These are phyloP conservation scores for Phytophthora tubulina DNA, from an alignment of 352 stramenopile species.

Conservation along the genomic window DNA sequence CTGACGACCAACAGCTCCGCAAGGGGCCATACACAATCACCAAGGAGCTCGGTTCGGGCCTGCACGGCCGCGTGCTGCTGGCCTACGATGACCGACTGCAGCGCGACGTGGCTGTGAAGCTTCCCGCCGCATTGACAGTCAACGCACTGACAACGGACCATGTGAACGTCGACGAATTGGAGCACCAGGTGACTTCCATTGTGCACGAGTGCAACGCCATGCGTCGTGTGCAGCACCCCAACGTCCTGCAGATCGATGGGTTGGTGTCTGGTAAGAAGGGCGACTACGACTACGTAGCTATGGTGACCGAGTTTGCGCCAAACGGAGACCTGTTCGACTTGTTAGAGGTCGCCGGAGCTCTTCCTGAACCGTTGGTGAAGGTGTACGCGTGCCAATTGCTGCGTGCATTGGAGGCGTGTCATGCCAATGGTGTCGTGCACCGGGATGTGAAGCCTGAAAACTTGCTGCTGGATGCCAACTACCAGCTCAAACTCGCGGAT, in stretches of 20 bases:
- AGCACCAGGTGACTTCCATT: constrained; percentile 73
- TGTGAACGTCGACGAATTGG: constrained; percentile 51
- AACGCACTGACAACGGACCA: constrained; percentile 19
- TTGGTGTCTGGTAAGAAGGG: constrained; percentile 56
- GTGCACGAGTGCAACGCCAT: constrained; percentile 71
- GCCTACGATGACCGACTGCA: constrained; percentile 59
- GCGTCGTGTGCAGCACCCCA: constrained; percentile 59
- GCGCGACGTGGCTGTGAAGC: constrained; percentile 75
- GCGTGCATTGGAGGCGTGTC: constrained; percentile 74
- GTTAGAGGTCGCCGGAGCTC: constrained; percentile 69
- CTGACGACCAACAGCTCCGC: constrained; percentile 13
- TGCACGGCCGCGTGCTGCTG: constrained; percentile 73
- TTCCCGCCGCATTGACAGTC: constrained; percentile 58
- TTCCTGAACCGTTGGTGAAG: constrained; percentile 66
- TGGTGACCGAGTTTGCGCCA: constrained; percentile 82
- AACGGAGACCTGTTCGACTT: constrained; percentile 90
- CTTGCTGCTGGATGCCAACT: constrained; percentile 83
- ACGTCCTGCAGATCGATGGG: constrained; percentile 61
- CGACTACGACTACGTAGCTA: constrained; percentile 60
- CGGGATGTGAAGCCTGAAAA: constrained; percentile 94
- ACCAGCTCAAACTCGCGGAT: constrained; percentile 92
- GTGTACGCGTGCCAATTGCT: constrained; percentile 86
- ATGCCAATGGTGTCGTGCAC: constrained; percentile 78
- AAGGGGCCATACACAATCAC: constrained; percentile 61
- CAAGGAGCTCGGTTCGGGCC: constrained; percentile 67